Evolutionary conservation across 2,329 filamentous ascomycete species (phyloP), one percentile per base, ranked within the genome.

Genomic region (Herpotrichia juniperi): DNA sequence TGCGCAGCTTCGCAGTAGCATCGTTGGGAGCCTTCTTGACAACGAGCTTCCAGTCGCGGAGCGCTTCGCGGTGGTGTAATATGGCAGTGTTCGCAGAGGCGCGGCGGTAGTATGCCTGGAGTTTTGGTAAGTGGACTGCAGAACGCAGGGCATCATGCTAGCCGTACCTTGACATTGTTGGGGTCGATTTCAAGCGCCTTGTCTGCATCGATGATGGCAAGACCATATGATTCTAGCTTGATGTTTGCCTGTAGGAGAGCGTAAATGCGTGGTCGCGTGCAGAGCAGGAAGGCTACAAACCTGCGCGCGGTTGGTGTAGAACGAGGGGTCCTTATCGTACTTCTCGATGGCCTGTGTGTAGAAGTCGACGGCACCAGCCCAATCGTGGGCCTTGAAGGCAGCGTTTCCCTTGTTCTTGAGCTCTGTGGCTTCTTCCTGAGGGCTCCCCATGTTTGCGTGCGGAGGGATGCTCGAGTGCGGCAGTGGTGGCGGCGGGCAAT

Each of bases 341-440:
- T 90, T 78, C 54, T 89, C 87, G 70, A 99, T 97, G 22, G 93
- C 93, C 76, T 96, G 84, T 49, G 86, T 86, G 76, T 99, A 99
- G 62, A 87, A 86, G 1, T 93, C 87, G 58, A 96, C 83, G 7
- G 94, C 94, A 2, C 82, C 79, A 10, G 83, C 84, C 89, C 90
- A 99, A 79, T 97, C 89, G 68, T 96, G 91, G 26, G 86, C 81
- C 50, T 87, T 86, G 77, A 97, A 97, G 47, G 92, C 92, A 69
- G 93, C 90, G 78, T 99, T 99, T 73, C 94, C 94, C 76, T 96
- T 84, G 75, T 96, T 89, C 80, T 99, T 99, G 64, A 96, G 81
- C 70, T 88, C 89, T 62, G 87, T 83, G 46, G 93, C 93, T 74
- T 90, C 86, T 73, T 90, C 87, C 66, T 77, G 75, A 46, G 75